These are phyloP conservation scores for Tetragonia tetragonoides DNA, from an alignment of 148 eudicot genomes.

Conservation along the genomic window DNA sequence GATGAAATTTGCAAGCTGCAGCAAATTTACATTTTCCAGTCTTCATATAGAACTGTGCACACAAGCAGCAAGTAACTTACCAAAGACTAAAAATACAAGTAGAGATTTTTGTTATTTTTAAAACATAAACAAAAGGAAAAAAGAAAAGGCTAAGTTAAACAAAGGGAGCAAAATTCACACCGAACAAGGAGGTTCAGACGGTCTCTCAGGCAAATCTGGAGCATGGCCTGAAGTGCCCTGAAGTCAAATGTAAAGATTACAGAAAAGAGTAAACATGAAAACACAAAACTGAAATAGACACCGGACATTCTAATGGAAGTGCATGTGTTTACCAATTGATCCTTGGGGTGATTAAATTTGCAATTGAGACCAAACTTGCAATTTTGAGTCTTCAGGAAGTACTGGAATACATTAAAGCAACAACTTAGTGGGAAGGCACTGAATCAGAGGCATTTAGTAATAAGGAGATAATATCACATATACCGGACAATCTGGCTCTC, in stretches of 20 bases:
- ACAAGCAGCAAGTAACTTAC: slow-evolving; percentile 20
- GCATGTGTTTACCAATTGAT: slow-evolving; percentile 29
- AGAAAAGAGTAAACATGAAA: slow-evolving; percentile 10
- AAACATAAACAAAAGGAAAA: slow-evolving; percentile 5
- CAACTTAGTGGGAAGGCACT: slow-evolving; percentile 15
- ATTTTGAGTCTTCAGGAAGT: slow-evolving; percentile 81
- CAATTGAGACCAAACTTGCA: slow-evolving; percentile 90
- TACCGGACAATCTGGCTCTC: slow-evolving; percentile 97
- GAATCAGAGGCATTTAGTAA: neutral
- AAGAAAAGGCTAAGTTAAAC: neutral
- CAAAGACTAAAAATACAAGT: neutral
- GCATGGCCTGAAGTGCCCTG: slow-evolving; percentile 52
- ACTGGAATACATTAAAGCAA: slow-evolving; percentile 44
- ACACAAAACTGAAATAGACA: neutral
- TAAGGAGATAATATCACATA: neutral
- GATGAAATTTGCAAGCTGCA: slow-evolving; percentile 81
- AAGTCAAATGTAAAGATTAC: slow-evolving; percentile 18
- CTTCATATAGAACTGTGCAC: slow-evolving; percentile 69
- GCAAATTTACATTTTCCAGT: slow-evolving; percentile 93
- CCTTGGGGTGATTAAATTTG: slow-evolving; percentile 93
- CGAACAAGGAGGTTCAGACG: slow-evolving; percentile 86
- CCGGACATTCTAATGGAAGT: slow-evolving; percentile 7
- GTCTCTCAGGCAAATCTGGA: slow-evolving; percentile 77
- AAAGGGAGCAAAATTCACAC: slow-evolving; percentile 37
- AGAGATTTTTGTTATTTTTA: neutral